Percentiles rank a stretch among this genome's conserved stretches.
Evolutionary conservation across 2,329 filamentous ascomycete genomes (phyloP).

Genomic region (Harringtonia aguacate): DNA sequence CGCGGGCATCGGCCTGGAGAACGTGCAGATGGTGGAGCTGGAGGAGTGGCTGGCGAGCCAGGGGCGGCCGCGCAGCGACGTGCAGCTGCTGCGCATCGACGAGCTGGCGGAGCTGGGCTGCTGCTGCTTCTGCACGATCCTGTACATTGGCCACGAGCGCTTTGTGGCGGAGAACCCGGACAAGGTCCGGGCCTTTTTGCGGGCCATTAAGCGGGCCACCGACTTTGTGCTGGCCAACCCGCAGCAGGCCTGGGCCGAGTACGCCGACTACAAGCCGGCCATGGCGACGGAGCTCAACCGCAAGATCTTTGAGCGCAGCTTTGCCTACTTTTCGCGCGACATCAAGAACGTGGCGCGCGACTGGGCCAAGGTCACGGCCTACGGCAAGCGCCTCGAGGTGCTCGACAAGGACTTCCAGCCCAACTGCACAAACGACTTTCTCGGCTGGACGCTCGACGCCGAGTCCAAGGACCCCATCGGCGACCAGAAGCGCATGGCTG

Average conservation of each 20-base stretch:
- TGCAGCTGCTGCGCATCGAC: constrained; percentile 74
- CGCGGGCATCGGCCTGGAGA: constrained; percentile 64
- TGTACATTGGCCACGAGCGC: constrained; percentile 68
- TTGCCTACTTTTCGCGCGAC: constrained; percentile 60
- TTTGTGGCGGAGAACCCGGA: constrained; percentile 58
- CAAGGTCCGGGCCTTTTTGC: constrained; percentile 57
- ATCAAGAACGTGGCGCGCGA: constrained; percentile 54
- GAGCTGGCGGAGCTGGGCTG: constrained; percentile 69
- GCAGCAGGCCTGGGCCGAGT: constrained; percentile 53
- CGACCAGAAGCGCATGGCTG: constrained; percentile 65
- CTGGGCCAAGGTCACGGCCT: constrained; percentile 68
- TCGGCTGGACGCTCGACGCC: constrained; percentile 51
- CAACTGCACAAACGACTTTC: constrained; percentile 66
- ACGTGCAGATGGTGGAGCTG: constrained; percentile 75
- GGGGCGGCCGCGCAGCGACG: constrained; percentile 52
- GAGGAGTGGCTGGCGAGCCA: constrained; percentile 62
- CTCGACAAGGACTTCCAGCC: constrained; percentile 51
- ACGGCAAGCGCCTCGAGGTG: constrained; percentile 63
- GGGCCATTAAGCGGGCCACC: constrained; percentile 63
- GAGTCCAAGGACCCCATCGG: constrained; percentile 58
- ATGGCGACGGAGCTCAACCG: constrained; percentile 60
- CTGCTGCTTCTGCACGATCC: constrained; percentile 75
- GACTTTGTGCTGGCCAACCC: constrained; percentile 59
- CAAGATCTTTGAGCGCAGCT: constrained; percentile 73
- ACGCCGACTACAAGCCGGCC: constrained; percentile 60